Evolutionary conservation across 805 yeast species (phyloP).

Genomic region (Suhomyces prunicola): DNA sequence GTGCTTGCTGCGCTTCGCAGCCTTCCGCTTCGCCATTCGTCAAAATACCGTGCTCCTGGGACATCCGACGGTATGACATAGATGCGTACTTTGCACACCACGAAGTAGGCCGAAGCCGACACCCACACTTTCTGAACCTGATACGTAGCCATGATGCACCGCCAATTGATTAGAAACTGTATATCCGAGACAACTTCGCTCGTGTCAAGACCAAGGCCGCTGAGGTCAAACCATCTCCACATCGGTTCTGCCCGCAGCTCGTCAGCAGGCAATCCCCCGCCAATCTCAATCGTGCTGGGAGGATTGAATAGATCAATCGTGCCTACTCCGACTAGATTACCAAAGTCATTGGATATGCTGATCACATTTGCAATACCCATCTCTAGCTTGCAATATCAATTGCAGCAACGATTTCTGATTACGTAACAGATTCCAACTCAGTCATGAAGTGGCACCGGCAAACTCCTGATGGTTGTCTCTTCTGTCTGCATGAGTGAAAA

Average conservation of each 20-base stretch:
- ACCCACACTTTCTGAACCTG: constrained; percentile 10
- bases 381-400: not conserved
- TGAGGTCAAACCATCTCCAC: constrained; percentile 60
- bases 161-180: constrained; percentile 40
- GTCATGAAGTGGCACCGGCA: too few relatives aligned
- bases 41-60: constrained; percentile 27
- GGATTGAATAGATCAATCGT: constrained; percentile 40
- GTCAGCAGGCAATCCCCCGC: not conserved
- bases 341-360: constrained; percentile 39
- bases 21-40: constrained; percentile 32
- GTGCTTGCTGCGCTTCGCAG: constrained; percentile 27
- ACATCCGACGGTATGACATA: constrained; percentile 49
- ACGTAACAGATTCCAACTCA: not conserved
- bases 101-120: not conserved
- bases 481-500: not conserved
- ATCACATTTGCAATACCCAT: constrained; percentile 10
- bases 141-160: constrained; percentile 47
- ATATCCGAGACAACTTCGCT: constrained; percentile 33
- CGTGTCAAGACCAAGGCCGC: constrained; percentile 19
- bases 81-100: constrained; percentile 33
- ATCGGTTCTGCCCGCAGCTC: not conserved
- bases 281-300: constrained; percentile 28
- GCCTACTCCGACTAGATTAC: constrained; percentile 46
- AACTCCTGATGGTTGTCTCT: too few relatives aligned
- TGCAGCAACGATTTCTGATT: not conserved